Conservation (phyloP, 306 rosid species). For the Urtica urens region DNA sequence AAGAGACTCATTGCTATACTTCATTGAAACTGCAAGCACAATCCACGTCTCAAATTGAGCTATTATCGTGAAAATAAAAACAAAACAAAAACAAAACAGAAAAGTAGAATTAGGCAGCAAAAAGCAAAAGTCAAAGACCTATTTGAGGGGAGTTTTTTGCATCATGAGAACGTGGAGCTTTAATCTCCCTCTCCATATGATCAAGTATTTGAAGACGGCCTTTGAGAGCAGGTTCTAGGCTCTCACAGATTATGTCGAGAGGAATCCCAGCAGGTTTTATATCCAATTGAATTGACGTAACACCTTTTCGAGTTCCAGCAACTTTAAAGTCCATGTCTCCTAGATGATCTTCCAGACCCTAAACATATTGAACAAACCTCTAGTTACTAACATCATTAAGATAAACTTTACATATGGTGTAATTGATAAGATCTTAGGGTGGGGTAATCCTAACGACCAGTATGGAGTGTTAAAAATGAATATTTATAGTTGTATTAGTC, state of each 20-base stretch:
- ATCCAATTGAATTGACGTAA: constrained; percentile 88
- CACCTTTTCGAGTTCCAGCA: constrained; percentile 77
- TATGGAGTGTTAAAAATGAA: too few relatives aligned
- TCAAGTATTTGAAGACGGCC: constrained; percentile 87
- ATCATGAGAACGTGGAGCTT: constrained; percentile 41
- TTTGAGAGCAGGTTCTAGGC: constrained; percentile 75
- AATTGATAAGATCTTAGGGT: too few relatives aligned
- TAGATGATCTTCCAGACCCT: constrained; percentile 98
- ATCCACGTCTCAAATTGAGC: constrained; percentile 23
- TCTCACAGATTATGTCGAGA: constrained; percentile 74
- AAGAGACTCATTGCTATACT: constrained; percentile 68
- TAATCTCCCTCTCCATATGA: constrained; percentile 76
- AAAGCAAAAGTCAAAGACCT: constrained; percentile 39
- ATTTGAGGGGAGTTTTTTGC: constrained; percentile 52
- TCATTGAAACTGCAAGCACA: constrained; percentile 56
- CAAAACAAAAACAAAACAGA: constrained; percentile 5
- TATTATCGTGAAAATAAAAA: not conserved
- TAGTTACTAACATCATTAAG: too few relatives aligned
- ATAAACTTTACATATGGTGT: too few relatives aligned
- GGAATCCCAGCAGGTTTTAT: constrained; percentile 98
- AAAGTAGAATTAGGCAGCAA: too few relatives aligned
- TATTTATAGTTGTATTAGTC: too few relatives aligned
- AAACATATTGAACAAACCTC: constrained; percentile 3
- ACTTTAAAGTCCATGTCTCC: constrained; percentile 98
- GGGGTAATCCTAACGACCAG: too few relatives aligned